Evolutionary conservation across 495 filamentous ascomycete genomes (phyloP), one percentile per base, ranked within the genome.

Genomic region (Xylaria grammica): DNA sequence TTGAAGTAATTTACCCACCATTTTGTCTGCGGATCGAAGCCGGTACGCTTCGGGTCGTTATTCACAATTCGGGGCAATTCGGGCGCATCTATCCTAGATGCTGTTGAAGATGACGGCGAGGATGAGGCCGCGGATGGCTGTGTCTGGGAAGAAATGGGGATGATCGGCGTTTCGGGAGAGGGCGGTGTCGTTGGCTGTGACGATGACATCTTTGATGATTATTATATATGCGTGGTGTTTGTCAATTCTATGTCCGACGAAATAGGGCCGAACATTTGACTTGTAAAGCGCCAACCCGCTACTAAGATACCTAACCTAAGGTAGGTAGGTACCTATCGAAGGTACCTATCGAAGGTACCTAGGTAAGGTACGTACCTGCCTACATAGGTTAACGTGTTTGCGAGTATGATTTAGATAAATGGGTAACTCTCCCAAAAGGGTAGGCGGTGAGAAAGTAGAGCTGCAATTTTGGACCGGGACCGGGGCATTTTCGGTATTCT

Each of bases 1-100:
- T 83, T 80, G 83, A 94, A 97, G 73, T 88, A 88, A 74, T 91
- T 95, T 63, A 86, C 82, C 87, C 91, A 96, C 80, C 86, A 84
- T 4, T 84, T 81, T 55, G 78, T 85, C 49, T 74, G 61, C 15
- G 84, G 82, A 73, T 91, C 87, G 79, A 91, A 88, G 63, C 88
- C 82, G 0, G 84, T 85, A 60, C 79, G 77, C 26, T 72, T 62
- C 11, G 84, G 81, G 74, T 85, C 79, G 75, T 85, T 84, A 17
- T 66, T 49, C 61, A 79, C 51, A 72, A 75, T 78, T 48, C 62
- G 52, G 36, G 74, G 63, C 63, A 71, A 36, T 27, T 50, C 51
- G 32, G 67, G 32, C 42, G 67, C 48, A 45, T 51, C 34, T 22
- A 20, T 9, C 11, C 48, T 38, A 34, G 49, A 6, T 42, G 62